Conservation (phyloP, 805 yeast species). For the Saturnispora silvae region DNA sequence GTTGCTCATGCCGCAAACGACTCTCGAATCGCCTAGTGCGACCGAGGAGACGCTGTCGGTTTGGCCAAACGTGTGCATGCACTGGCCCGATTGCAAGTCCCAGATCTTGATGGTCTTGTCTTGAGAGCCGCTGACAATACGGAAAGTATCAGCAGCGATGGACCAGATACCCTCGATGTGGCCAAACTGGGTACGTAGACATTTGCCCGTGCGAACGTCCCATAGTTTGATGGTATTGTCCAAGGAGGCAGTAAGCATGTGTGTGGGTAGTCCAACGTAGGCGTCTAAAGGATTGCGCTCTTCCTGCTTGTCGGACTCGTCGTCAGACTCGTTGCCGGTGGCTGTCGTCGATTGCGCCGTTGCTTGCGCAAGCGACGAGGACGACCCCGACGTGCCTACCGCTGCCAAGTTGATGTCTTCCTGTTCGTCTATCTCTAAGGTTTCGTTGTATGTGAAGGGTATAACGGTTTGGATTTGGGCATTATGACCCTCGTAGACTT, state of each 20-base stretch:
- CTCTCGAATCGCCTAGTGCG: conserved; percentile 77
- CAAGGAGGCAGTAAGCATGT: conserved; percentile 73
- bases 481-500: conserved; percentile 79
- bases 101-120: conserved; percentile 84
- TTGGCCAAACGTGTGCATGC: conserved; percentile 87
- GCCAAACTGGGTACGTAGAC: conserved; percentile 91
- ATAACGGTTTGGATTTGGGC: conserved; percentile 92
- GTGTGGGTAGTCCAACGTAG: conserved; percentile 54
- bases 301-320: conserved; percentile 13
- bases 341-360: conserved; percentile 33
- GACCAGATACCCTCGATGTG: conserved; percentile 99
- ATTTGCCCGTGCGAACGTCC: conserved; percentile 80
- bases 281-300: conserved; percentile 16
- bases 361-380: conserved; percentile 7
- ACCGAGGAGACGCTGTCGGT: conserved; percentile 56
- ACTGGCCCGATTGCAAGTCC: conserved; percentile 91
- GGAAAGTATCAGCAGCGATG: conserved; percentile 88
- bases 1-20: conserved; percentile 83
- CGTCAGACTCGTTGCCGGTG: conserved; percentile 10
- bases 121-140: conserved; percentile 91
- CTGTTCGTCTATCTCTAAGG: conserved; percentile 27
- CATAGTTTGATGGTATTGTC: conserved; percentile 90
- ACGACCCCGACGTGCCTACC: too few relatives aligned
- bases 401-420: too few relatives aligned
- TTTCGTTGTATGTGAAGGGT: conserved; percentile 67